Evolutionary conservation across 2,329 filamentous ascomycete genomes (phyloP), one percentile per base, ranked within the genome.

Genomic region (Metarhizium guizhouense): DNA sequence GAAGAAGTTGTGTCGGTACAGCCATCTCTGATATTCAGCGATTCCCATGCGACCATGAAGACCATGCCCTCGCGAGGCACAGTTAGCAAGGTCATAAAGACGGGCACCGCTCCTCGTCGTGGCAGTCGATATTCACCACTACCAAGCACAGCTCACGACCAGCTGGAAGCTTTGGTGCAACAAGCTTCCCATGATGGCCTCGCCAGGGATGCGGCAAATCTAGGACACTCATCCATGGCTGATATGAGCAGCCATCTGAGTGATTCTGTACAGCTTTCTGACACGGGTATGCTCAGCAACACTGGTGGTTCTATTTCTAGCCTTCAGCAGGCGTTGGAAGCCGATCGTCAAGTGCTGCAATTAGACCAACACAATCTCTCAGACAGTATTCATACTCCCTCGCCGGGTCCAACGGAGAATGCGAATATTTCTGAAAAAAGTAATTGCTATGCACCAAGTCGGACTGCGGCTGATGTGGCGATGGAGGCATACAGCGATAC

Each of bases 391-490:
- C 20, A 47, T 40, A n/a, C 34, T 11, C 13, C 53, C 30, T 10
- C 34, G 18, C 38, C 20, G 30, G 51, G 32, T 11, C 32, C 59
- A 45, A 29, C 55, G 38, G 48, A 55, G 25, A 48, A 45, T 25
- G 50, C 62, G 53, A 55, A 36, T 36, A 18, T 32, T 14, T 38
- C 11, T 7, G 50, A 55, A 4, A 56, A 54, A 38, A 14, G 10
- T 20, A 29, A 50, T 13, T 18, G 18, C 5, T 36, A 43, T 8
- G 42, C 11, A n/a, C 32, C 54, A 10, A 42, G 52, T 47, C 64
- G 59, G 56, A 76, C 74, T 5, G 80, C 78, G 1, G 76, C 76
- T 54, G 70, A 75, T 4, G 64, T 81, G 16, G 78, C 79, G 6
- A 64, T 65, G 13, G 70, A 74, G 47, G 74, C 72, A 1, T 80